A percentile compares a stretch with the other conserved stretches of the same genome.
These are phyloP conservation scores for Clonostachys sp. DNA, from an alignment of 2,329 filamentous ascomycete species.

Conservation along the genomic window DNA sequence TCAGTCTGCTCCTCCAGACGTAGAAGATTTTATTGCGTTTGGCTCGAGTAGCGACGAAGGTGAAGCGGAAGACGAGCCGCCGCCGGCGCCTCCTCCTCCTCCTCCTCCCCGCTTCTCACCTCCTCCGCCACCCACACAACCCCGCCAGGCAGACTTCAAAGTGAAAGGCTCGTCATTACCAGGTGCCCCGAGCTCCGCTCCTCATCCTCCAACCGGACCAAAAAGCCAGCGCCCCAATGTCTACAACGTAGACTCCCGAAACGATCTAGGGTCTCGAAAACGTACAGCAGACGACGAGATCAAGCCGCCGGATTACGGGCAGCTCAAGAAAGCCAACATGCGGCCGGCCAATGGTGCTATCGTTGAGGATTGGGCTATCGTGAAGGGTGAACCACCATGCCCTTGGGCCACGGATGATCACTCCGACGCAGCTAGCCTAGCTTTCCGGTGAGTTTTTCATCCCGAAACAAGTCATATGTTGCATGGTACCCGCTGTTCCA, in stretches of 20 bases:
- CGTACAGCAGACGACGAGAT: constrained; percentile 68
- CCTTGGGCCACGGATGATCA: constrained; percentile 64
- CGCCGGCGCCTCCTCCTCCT: constrained; percentile 8
- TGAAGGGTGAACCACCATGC: constrained; percentile 32
- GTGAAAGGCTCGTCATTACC: constrained; percentile 4
- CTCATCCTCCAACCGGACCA: constrained; percentile 10
- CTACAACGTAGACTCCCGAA: constrained; percentile 1
- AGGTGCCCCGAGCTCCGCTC: background rate
- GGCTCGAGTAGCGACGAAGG: constrained; percentile 59
- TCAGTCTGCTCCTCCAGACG: constrained; percentile 47
- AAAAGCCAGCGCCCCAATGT: constrained; percentile 20
- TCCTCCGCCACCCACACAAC: constrained; percentile 10
- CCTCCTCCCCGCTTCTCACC: constrained; percentile 11
- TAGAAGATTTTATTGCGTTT: constrained; percentile 88
- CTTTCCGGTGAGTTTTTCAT: constrained; percentile 45
- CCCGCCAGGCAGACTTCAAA: constrained; percentile 3
- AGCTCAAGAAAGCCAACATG: constrained; percentile 44
- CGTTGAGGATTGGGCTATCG: constrained; percentile 45
- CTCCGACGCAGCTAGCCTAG: constrained; percentile 44
- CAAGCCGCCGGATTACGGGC: constrained; percentile 49
- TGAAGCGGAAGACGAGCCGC: constrained; percentile 14
- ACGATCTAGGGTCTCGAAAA: constrained; percentile 63
- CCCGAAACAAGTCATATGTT: background rate
- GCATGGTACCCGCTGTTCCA: background rate
- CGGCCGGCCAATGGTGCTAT: constrained; percentile 46